Evolutionary conservation across 2,329 filamentous ascomycete genomes (phyloP).

Genomic region (Chaetomiaceae sp.): DNA sequence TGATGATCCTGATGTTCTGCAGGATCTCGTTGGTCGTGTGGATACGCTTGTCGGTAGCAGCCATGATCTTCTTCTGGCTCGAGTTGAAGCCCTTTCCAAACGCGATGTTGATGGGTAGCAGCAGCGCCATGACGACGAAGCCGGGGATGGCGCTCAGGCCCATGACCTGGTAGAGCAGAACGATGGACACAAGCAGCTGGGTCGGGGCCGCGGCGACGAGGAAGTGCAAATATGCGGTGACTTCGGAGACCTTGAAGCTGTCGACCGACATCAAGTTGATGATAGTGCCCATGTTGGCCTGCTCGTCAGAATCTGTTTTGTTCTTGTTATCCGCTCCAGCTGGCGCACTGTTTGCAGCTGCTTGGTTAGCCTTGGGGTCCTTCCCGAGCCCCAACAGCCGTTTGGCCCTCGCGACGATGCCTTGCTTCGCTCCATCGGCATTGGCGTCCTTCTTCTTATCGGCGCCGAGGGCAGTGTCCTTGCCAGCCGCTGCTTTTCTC

Average conservation of each 20-base stretch:
- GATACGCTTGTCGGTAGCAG: constrained; percentile 91
- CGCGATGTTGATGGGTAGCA: constrained; percentile 84
- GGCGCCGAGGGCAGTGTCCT: constrained; percentile 67
- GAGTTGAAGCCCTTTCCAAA: constrained; percentile 81
- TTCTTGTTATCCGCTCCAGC: constrained; percentile 34
- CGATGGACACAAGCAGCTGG: constrained; percentile 75
- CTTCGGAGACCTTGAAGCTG: constrained; percentile 96
- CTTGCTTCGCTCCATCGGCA: constrained; percentile 37
- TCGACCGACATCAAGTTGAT: constrained; percentile 99
- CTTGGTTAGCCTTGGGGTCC: constrained; percentile 40
- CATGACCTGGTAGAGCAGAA: constrained; percentile 82
- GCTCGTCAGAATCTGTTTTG: constrained; percentile 53
- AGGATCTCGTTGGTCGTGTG: constrained; percentile 95
- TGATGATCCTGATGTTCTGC: constrained; percentile 98
- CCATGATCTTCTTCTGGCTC: constrained; percentile 86
- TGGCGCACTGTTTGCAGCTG: constrained; percentile 32
- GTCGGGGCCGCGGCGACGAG: constrained; percentile 88
- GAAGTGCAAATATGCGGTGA: constrained; percentile 93
- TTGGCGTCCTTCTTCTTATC: constrained; percentile 32
- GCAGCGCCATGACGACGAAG: constrained; percentile 80
- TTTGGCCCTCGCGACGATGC: constrained; percentile 48
- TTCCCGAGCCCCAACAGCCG: constrained; percentile 56
- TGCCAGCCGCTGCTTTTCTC: constrained; percentile 76
- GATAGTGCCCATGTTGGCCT: constrained; percentile 93
- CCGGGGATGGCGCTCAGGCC: constrained; percentile 92